phyloP scores from a whole-genome alignment of 257 asterid genomes.

The Linaria vulgaris region DNA sequence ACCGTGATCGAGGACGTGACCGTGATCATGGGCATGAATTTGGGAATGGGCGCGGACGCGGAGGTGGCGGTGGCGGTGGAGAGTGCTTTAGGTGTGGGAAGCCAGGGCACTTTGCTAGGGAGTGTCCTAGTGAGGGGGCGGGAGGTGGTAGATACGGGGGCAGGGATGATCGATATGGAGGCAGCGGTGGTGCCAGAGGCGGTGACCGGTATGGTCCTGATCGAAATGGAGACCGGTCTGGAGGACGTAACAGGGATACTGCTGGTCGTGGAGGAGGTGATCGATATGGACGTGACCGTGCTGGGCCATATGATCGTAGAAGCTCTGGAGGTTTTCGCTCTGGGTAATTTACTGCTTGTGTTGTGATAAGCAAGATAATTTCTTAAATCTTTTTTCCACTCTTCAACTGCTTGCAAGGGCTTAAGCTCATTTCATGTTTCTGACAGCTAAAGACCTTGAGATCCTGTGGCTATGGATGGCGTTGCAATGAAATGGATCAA shows the following conservation, averaged over 20 bases:
- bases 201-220: constrained; percentile 68
- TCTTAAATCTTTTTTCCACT: background rate
- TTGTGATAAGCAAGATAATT: constrained; percentile 6
- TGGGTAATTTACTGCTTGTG: constrained; percentile 24
- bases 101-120: constrained; percentile 90
- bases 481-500: constrained; percentile 37
- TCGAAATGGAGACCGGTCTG: constrained; percentile 57
- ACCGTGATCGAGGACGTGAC: constrained; percentile 57
- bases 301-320: constrained; percentile 88
- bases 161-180: constrained; percentile 51
- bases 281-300: constrained; percentile 64
- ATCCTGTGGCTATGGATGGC: constrained; percentile 37
- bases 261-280: constrained; percentile 71
- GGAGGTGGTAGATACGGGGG: constrained; percentile 62
- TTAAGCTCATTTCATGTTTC: constrained; percentile 11
- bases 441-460: constrained; percentile 45
- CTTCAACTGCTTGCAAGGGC: constrained; percentile 6
- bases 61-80: constrained; percentile 65
- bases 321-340: constrained; percentile 54
- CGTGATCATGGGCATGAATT: constrained; percentile 37
- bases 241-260: constrained; percentile 57
- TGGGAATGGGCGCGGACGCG: constrained; percentile 42
- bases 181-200: constrained; percentile 49
- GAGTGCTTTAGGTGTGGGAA: constrained; percentile 88
- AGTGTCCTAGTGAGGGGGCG: constrained; percentile 73